Evolutionary conservation across 495 filamentous ascomycete genomes (phyloP).

Genomic region (Hypoxylon cercidicola): DNA sequence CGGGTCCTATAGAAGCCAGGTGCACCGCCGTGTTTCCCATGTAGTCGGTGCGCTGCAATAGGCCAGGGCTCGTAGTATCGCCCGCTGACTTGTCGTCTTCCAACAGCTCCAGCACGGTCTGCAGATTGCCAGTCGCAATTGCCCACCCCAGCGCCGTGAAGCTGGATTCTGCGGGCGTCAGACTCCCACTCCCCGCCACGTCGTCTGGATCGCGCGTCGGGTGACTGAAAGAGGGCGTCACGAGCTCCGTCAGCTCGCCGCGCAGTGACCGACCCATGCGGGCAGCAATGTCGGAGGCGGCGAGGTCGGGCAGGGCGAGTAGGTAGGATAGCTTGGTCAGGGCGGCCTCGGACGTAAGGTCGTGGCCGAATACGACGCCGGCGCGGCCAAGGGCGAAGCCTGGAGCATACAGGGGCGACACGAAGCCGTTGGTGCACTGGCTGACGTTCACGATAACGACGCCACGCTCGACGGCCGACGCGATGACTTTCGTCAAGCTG

Average conservation of each 20-base stretch:
- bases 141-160: slow-evolving; percentile 84
- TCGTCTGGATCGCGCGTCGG: slow-evolving; percentile 61
- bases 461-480: slow-evolving; percentile 78
- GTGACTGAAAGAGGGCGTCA: slow-evolving; percentile 72
- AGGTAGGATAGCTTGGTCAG: slow-evolving; percentile 94
- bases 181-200: slow-evolving; percentile 51
- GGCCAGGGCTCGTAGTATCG: slow-evolving; percentile 56
- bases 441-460: slow-evolving; percentile 93
- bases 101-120: slow-evolving; percentile 71
- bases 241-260: slow-evolving; percentile 86
- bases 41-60: slow-evolving; percentile 85
- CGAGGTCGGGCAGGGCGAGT: slow-evolving; percentile 72
- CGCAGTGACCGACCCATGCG: slow-evolving; percentile 81
- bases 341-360: slow-evolving; percentile 93
- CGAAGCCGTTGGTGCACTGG: slow-evolving; percentile 89
- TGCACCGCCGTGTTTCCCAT: slow-evolving; percentile 87
- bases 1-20: slow-evolving; percentile 63
- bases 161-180: slow-evolving; percentile 57
- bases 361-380: slow-evolving; percentile 91
- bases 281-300: slow-evolving; percentile 68
- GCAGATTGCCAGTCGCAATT: slow-evolving; percentile 76
- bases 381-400: slow-evolving; percentile 88
- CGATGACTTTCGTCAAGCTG: slow-evolving; percentile 82
- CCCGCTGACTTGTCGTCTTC: slow-evolving; percentile 62
- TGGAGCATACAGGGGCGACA: slow-evolving; percentile 89